Evolutionary conservation across 179 eudicot species (phyloP).

Genomic region (Heliamphora pulchella): DNA sequence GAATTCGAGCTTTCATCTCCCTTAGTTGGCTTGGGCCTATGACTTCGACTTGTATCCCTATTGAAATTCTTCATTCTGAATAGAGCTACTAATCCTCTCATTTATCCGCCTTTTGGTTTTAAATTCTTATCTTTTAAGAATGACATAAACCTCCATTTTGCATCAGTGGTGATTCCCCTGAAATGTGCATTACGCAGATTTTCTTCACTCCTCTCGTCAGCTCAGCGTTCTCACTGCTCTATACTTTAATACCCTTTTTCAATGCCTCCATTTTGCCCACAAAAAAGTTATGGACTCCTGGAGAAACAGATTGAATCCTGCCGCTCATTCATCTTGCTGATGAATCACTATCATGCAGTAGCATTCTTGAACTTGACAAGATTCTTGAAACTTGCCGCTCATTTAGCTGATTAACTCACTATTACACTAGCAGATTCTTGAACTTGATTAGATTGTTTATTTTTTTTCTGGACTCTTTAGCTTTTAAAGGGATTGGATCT

Average conservation of each 20-base stretch:
- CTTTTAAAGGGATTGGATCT: not conserved
- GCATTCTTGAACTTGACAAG: constrained; percentile 3
- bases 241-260: not conserved
- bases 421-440: not conserved
- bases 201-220: not conserved
- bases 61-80: too few species aligned
- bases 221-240: not conserved
- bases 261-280: not conserved
- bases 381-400: not conserved
- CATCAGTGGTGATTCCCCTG: too few species aligned
- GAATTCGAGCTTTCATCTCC: too few species aligned
- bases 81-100: too few species aligned
- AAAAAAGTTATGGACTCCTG: not conserved
- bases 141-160: too few species aligned
- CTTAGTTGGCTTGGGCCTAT: too few species aligned
- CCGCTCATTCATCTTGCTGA: not conserved
- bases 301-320: constrained; percentile 5
- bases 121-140: too few species aligned
- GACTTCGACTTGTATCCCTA: too few species aligned
- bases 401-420: not conserved
- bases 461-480: not conserved
- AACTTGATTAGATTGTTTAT: constrained; percentile 2
- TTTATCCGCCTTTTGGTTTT: too few species aligned
- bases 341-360: not conserved
- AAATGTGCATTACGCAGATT: too few species aligned